Conservation (phyloP, 225 moss, liverwort and hornwort genomes). For the Polytrichum formosum region DNA sequence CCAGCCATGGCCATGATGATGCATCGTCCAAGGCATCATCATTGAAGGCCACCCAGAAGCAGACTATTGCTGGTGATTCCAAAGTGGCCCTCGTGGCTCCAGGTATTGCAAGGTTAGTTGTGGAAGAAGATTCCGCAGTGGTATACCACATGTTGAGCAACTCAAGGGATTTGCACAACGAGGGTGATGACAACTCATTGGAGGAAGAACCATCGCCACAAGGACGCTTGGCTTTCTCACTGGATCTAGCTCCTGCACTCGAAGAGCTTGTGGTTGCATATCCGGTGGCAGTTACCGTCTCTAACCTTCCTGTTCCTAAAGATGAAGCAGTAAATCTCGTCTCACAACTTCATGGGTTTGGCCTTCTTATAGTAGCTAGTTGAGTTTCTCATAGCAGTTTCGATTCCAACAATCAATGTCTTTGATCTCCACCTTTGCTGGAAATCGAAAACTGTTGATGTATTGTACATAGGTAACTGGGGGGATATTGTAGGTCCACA, state of each 20-base stretch:
- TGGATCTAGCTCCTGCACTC: conserved; percentile 76
- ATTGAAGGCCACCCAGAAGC: neutral
- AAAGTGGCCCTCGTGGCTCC: conserved; percentile 77
- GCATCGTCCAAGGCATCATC: neutral
- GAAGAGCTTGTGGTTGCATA: conserved; percentile 76
- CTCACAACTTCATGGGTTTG: conserved; percentile 30
- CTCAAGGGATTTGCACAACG: conserved; percentile 67
- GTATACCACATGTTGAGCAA: conserved; percentile 90
- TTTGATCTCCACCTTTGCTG: no score
- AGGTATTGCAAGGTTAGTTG: conserved; percentile 71
- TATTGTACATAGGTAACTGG: no score
- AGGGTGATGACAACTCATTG: conserved; percentile 30
- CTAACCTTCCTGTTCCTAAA: conserved; percentile 41
- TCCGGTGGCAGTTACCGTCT: conserved; percentile 63
- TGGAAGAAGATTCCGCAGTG: conserved; percentile 83
- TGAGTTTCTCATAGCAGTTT: neutral
- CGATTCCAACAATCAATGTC: no score
- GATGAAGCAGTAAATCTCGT: conserved; percentile 35
- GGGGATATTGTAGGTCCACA: no score
- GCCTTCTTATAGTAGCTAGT: conserved; percentile 40
- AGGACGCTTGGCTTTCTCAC: conserved; percentile 52
- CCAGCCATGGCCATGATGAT: conserved; percentile 28
- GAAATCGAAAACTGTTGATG: no score
- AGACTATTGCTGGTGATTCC: conserved; percentile 33
- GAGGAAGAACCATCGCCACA: conserved; percentile 19